A percentile compares a stretch with the other conserved stretches of the same genome.
phyloP scores from a whole-genome alignment of 192 early-diverging fungal species.

The Rhizophagus prolifer region DNA sequence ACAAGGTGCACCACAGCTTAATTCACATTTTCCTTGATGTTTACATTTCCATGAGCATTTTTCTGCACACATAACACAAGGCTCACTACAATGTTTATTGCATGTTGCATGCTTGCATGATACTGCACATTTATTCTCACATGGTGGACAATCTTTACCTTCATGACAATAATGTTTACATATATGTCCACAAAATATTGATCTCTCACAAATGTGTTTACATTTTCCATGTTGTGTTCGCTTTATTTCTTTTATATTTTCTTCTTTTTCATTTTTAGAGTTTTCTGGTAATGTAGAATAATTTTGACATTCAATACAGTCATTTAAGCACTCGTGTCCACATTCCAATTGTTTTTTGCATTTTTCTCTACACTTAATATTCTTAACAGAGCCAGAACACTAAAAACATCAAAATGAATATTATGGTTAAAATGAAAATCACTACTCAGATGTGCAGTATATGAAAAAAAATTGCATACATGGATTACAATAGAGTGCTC shows the following conservation, averaged over 20 bases:
- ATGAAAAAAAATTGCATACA: too few relatives aligned
- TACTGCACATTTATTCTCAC: conserved; percentile 36
- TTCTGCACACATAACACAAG: conserved; percentile 48
- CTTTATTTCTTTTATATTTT: neutral
- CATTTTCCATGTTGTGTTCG: conserved; percentile 30
- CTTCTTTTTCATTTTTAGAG: too few relatives aligned
- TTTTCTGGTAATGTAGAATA: too few relatives aligned
- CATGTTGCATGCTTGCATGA: conserved; percentile 49
- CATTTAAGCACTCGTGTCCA: too few relatives aligned
- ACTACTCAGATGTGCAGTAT: too few relatives aligned
- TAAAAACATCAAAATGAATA: too few relatives aligned
- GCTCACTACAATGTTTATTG: conserved; percentile 33
- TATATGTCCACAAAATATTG: conserved; percentile 37
- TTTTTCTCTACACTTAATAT: too few relatives aligned
- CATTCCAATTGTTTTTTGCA: too few relatives aligned
- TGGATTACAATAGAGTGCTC: too few relatives aligned
- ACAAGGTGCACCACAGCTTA: conserved; percentile 59
- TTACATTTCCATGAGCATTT: conserved; percentile 51
- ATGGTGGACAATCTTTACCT: conserved; percentile 36
- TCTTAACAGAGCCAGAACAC: too few relatives aligned
- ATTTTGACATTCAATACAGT: too few relatives aligned
- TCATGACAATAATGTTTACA: conserved; percentile 23
- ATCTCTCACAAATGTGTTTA: neutral
- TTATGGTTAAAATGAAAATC: too few relatives aligned
- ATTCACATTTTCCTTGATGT: conserved; percentile 46